A percentile compares a stretch with the other conserved stretches of the same genome.
Evolutionary conservation across 768 basidiomycete genomes (phyloP).

Genomic region (Udeniomyces megalosporus): DNA sequence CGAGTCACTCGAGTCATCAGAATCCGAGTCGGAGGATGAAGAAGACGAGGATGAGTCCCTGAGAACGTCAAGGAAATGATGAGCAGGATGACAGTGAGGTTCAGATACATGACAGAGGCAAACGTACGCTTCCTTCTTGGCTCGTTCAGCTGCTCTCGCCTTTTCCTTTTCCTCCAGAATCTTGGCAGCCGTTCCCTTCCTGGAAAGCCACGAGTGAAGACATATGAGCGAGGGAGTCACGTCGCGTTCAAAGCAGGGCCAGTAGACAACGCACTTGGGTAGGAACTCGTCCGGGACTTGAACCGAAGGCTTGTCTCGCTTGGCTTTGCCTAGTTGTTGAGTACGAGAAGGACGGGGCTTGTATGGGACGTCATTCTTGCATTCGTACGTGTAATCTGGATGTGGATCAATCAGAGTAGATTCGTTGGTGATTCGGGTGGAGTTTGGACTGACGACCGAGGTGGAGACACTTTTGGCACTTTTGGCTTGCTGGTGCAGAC

Average conservation of each 20-base stretch:
- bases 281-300: conserved; percentile 81
- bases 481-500: neutral
- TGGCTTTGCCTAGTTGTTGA: conserved; percentile 69
- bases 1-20: conserved; percentile 19
- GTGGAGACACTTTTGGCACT: conserved; percentile 7
- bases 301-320: conserved; percentile 56
- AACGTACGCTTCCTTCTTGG: neutral
- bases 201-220: conserved; percentile 24
- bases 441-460: neutral
- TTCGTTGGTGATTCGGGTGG: neutral
- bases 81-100: neutral
- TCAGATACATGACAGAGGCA: neutral
- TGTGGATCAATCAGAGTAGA: neutral
- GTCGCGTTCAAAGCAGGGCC: too few relatives aligned
- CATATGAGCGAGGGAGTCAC: neutral
- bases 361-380: conserved; percentile 66
- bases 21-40: conserved; percentile 24
- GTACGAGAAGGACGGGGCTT: conserved; percentile 77
- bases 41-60: conserved; percentile 21
- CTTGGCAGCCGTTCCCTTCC: conserved; percentile 64
- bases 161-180: conserved; percentile 73
- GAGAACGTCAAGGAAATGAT: conserved; percentile 20
- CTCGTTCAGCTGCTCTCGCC: conserved; percentile 34
- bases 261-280: neutral
- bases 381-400: conserved; percentile 58